Base-by-base conservation (phyloP, 2,329 filamentous ascomycete species). In the Cladosporium sp. region DNA sequence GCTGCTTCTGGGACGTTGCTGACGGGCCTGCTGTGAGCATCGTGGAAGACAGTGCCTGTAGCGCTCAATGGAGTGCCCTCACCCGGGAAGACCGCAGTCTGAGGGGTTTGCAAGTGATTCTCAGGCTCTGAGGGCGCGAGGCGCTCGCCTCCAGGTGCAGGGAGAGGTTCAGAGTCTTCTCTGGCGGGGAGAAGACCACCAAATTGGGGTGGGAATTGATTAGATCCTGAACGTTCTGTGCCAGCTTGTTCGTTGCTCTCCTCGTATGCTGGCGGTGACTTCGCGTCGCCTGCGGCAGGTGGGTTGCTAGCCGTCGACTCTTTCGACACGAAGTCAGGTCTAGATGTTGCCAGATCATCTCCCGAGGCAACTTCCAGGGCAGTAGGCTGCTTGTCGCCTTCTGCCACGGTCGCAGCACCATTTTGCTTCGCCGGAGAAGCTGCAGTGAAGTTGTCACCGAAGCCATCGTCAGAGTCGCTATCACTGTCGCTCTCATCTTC, bases 401-500 rank as follows among this genome's bases (percentile, higher is more conserved):
- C 42, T 8, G 40, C 47, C 4, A 40, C 43, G 18, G 52, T 19
- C 15, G 50, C 43, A 48, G 36, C n/a, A 18, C 25, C 36, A 32
- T 33, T 33, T 3, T 52, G 43, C 15, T 41, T 49, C 13, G 55
- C 53, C 1, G 75, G 69, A 38, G 72, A 77, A 25, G 80, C 78
- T 12, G 87, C 82, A 0, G 86, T 84, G 65, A 97, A 97, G 67
- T 96, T 85, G 64, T 98, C 93, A 43, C 94, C 92, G 63, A 97
- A 97, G 0, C 91, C 89, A 59, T 71, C 72, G 7, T 53, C 51
- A 13, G 45, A 52, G 53, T 94, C 89, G 25, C 86, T 91, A 18
- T 94, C 85, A 22, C 91, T 87, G 48, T 94, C 89, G 19, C 86
- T 90, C n/a, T 94, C 85, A 19, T 92, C 88, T 51, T 91, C 86